Conservation (phyloP, 768 basidiomycete species). For the Leccinum imitatum region DNA sequence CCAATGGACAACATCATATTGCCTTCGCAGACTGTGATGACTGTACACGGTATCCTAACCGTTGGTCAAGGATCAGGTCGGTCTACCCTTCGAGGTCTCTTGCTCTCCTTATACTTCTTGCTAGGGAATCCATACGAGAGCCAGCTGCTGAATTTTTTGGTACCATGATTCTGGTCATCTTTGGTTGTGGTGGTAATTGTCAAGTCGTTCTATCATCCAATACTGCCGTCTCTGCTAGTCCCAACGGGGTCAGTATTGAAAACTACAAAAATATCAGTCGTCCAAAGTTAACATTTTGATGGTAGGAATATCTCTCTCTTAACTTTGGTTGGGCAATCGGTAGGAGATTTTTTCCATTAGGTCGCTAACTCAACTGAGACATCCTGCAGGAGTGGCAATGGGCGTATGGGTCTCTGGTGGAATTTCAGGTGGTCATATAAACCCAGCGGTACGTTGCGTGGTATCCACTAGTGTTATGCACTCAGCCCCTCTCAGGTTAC, state of each 20-base stretch:
- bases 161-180: conserved; percentile 54
- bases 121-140: conserved; percentile 50
- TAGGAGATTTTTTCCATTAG: conserved; percentile 6
- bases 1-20: conserved; percentile 1
- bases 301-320: conserved; percentile 25
- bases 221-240: conserved; percentile 42
- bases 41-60: conserved; percentile 45
- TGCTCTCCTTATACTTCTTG: conserved; percentile 1
- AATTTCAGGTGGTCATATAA: conserved; percentile 74
- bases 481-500: conserved; percentile 51
- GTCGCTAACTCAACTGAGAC: not conserved
- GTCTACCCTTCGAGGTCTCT: not conserved
- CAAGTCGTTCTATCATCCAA: conserved; percentile 53
- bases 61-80: conserved; percentile 56
- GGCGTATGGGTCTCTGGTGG: conserved; percentile 69
- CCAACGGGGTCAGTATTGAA: conserved; percentile 51
- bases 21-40: conserved; percentile 33
- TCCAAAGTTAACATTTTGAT: conserved; percentile 4
- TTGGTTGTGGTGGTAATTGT: conserved; percentile 58
- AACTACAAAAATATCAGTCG: not conserved
- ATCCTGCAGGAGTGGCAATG: conserved; percentile 47
- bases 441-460: conserved; percentile 54
- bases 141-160: conserved; percentile 66
- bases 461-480: not conserved
- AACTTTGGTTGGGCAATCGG: conserved; percentile 34